Conservation (phyloP, 2,329 filamentous ascomycete genomes). For the Diaporthe ampelina region DNA sequence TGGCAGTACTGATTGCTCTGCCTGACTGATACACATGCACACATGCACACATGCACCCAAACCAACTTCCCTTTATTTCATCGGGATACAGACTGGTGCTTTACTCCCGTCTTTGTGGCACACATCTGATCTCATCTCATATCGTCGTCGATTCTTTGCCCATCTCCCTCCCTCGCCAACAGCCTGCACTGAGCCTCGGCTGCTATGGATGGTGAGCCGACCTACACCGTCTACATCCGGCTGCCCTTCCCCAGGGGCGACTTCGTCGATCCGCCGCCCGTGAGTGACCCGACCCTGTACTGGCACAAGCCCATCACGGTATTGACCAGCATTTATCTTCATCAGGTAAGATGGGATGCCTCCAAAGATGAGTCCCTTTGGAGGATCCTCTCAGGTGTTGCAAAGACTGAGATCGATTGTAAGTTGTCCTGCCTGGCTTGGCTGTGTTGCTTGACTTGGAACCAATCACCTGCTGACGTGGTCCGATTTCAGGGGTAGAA, state of each 20-base stretch:
- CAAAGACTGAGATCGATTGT: conserved; percentile 92
- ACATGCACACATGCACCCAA: neutral
- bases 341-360: conserved; percentile 87
- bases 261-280: conserved; percentile 91
- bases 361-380: conserved; percentile 90
- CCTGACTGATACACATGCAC: conserved; percentile 26
- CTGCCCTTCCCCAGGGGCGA: conserved; percentile 89
- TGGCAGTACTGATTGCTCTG: conserved; percentile 17
- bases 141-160: neutral
- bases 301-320: neutral
- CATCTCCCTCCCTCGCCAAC: neutral
- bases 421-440: conserved; percentile 48
- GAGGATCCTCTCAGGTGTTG: conserved; percentile 87
- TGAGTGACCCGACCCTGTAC: conserved; percentile 57
- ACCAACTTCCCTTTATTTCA: conserved; percentile 21
- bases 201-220: conserved; percentile 60
- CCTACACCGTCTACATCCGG: conserved; percentile 84
- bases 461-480: conserved; percentile 36
- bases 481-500: conserved; percentile 74
- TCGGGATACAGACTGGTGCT: conserved; percentile 14
- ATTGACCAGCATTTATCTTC: neutral
- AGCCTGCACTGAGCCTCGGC: conserved; percentile 19
- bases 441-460: neutral
- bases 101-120: neutral
- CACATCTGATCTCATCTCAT: conserved; percentile 1